Conservation (phyloP, 305 asterid species). For the Rubia peregrina region DNA sequence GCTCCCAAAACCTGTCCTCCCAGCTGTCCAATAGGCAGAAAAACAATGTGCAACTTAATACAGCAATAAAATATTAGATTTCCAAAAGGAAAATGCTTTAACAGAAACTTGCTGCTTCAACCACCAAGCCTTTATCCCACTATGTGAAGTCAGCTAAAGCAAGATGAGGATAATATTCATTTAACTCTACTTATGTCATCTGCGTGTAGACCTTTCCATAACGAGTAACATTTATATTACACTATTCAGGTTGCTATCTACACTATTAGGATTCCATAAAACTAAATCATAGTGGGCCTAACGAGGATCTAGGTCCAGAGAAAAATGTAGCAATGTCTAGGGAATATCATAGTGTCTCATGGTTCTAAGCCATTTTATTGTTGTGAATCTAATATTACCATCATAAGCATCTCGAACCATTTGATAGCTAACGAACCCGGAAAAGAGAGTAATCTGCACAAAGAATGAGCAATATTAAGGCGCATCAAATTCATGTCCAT, state of each 20-base stretch:
- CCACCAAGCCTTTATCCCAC: neutral
- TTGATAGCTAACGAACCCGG: conserved; percentile 86
- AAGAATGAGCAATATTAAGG: conserved; percentile 13
- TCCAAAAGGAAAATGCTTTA: neutral
- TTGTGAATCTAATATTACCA: conserved; percentile 38
- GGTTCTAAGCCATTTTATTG: conserved; percentile 11
- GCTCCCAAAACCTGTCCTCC: conserved; percentile 89
- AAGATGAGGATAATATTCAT: neutral
- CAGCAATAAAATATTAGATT: neutral
- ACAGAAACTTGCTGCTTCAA: neutral
- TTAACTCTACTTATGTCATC: neutral
- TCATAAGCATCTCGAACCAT: conserved; percentile 95
- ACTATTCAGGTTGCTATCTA: neutral
- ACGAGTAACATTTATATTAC: neutral
- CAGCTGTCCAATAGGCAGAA: conserved; percentile 44
- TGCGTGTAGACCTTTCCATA: neutral
- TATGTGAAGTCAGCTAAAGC: neutral
- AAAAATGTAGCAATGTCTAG: neutral
- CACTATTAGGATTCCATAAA: neutral
- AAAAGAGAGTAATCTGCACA: conserved; percentile 76
- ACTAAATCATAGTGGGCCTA: neutral
- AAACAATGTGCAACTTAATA: neutral
- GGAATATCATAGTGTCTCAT: neutral
- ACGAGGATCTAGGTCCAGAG: neutral
- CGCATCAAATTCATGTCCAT: conserved; percentile 14